phyloP scores from a whole-genome alignment of 2,329 filamentous ascomycete genomes.

The Didymella lethalis region DNA sequence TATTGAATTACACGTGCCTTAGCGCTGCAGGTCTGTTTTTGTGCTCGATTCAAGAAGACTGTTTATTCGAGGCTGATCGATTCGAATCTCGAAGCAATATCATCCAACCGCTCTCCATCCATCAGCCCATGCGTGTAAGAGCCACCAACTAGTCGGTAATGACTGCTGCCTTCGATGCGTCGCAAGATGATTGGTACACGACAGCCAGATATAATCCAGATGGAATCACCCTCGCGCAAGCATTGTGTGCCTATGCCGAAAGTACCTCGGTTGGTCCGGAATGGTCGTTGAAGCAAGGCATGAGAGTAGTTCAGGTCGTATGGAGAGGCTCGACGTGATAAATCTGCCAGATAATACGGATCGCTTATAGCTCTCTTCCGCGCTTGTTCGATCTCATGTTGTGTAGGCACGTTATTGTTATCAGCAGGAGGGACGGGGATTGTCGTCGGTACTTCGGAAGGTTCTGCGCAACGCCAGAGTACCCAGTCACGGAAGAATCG shows the following conservation, averaged over 20 bases:
- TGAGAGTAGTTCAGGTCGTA: slow-evolving; percentile 27
- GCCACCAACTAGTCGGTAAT: slow-evolving; percentile 27
- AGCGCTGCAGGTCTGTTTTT: too few species aligned
- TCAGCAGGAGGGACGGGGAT: background rate
- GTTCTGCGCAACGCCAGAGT: slow-evolving; percentile 21
- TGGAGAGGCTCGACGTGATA: slow-evolving; percentile 19
- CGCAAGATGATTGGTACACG: slow-evolving; percentile 29
- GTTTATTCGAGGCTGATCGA: slow-evolving; percentile 25
- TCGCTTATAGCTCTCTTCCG: slow-evolving; percentile 3
- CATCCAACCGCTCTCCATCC: slow-evolving; percentile 24
- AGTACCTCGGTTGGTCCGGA: slow-evolving; percentile 22
- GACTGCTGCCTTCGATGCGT: slow-evolving; percentile 6
- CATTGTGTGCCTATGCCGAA: slow-evolving; percentile 29
- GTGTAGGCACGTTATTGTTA: slow-evolving; percentile 8
- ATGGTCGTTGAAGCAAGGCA: slow-evolving; percentile 22
- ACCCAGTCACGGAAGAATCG: slow-evolving; percentile 26
- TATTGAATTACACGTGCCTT: too few species aligned
- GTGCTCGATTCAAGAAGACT: background rate
- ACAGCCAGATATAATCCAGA: slow-evolving; percentile 29
- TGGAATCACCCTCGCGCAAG: slow-evolving; percentile 21
- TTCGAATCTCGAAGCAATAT: slow-evolving; percentile 9
- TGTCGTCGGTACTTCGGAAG: background rate
- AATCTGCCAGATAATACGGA: background rate
- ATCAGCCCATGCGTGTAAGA: slow-evolving; percentile 31
- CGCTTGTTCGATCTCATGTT: slow-evolving; percentile 6